phyloP scores from a whole-genome alignment of 2,329 filamentous ascomycete species.

The Trichoderma afroharzianum region DNA sequence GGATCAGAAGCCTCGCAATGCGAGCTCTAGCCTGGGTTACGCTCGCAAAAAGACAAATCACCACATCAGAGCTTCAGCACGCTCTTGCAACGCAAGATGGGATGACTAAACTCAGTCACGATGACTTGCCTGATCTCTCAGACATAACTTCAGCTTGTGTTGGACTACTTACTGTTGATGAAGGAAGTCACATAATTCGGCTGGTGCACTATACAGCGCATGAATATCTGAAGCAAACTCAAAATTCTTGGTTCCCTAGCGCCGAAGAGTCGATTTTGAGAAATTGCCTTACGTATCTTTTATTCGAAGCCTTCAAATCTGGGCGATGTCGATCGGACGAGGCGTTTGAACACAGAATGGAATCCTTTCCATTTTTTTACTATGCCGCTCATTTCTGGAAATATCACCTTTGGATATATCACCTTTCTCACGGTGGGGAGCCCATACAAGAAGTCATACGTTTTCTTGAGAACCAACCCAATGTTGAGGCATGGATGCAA shows the following conservation, averaged over 20 bases:
- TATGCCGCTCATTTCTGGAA: not conserved
- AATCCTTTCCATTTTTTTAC: not conserved
- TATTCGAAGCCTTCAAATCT: not conserved
- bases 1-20: not conserved
- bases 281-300: not conserved
- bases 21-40: not conserved
- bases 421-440: too few species aligned
- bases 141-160: not conserved
- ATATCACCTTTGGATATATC: too few species aligned
- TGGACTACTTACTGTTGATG: not conserved
- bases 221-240: not conserved
- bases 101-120: not conserved
- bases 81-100: not conserved
- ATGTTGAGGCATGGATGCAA: not conserved
- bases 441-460: rapidly evolving
- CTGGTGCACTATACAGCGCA: not conserved
- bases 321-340: rapidly evolving
- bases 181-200: not conserved
- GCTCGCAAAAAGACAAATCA: not conserved
- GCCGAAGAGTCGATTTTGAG: not conserved
- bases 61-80: not conserved
- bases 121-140: not conserved
- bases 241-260: not conserved
- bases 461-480: not conserved
- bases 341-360: not conserved